Conservation (phyloP, 495 filamentous ascomycete species). For the Penicillium coffeae region DNA sequence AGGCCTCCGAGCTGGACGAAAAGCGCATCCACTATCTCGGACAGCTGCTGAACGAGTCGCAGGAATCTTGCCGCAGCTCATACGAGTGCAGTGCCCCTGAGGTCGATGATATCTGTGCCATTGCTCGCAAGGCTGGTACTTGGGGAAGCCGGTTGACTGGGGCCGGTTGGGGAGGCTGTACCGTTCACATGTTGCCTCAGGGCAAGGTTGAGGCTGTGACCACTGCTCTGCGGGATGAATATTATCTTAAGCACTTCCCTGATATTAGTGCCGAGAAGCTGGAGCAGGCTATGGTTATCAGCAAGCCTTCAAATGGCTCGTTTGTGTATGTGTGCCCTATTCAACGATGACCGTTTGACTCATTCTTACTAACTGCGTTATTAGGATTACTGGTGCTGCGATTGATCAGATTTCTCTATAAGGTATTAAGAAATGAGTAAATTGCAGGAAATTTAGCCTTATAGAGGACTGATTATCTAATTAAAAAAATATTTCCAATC, state of each 20-base stretch:
- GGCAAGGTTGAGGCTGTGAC: conserved; percentile 80
- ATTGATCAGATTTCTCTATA: conserved; percentile 34
- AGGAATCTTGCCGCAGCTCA: conserved; percentile 73
- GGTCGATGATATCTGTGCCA: conserved; percentile 78
- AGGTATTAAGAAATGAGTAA: not conserved
- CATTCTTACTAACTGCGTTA: conserved; percentile 9
- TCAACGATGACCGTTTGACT: not conserved
- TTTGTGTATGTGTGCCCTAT: conserved; percentile 40
- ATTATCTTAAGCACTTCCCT: conserved; percentile 71
- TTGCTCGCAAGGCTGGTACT: conserved; percentile 72
- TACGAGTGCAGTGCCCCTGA: conserved; percentile 92
- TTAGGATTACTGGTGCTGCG: conserved; percentile 40
- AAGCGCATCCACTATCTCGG: conserved; percentile 69
- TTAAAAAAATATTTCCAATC: not conserved
- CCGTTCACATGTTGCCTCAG: conserved; percentile 84
- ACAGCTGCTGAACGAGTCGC: conserved; percentile 83
- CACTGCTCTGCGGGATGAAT: conserved; percentile 70
- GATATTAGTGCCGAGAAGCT: conserved; percentile 69
- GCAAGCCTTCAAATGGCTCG: conserved; percentile 62
- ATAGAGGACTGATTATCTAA: not conserved
- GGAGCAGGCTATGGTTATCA: conserved; percentile 80
- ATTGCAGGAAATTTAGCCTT: not conserved
- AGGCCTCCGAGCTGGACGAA: conserved; percentile 48
- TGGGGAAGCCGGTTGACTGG: conserved; percentile 88
- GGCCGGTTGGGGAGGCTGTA: conserved; percentile 96